These are phyloP conservation scores for Leersia perrieri DNA, from an alignment of 176 grass and related monocot genomes.

Conservation along the genomic window DNA sequence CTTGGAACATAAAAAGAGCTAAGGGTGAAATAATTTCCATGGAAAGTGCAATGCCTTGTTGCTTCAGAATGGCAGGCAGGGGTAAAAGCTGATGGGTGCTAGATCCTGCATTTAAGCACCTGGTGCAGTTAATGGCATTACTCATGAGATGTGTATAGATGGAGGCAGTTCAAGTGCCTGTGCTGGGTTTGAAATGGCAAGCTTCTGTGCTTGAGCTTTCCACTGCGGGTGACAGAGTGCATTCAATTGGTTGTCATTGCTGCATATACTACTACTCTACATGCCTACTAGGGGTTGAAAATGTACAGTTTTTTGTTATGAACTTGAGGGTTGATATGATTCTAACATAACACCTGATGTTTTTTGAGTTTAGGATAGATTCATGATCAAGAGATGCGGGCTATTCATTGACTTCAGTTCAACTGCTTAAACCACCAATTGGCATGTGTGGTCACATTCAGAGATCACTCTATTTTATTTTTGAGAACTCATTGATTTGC, in stretches of 20 bases:
- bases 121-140: conserved; percentile 40
- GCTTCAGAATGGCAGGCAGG: conserved; percentile 42
- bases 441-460: conserved; percentile 2
- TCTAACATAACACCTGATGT: conserved; percentile 11
- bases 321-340: neutral
- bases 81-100: conserved; percentile 45
- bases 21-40: conserved; percentile 35
- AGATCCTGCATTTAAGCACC: conserved; percentile 40
- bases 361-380: conserved; percentile 11
- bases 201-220: neutral
- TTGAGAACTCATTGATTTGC: conserved; percentile 15
- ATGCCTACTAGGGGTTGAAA: neutral
- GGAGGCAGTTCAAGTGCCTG: conserved; percentile 12
- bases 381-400: conserved; percentile 23
- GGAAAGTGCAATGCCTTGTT: conserved; percentile 26
- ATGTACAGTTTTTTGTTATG: neutral
- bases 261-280: neutral
- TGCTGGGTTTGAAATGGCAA: conserved; percentile 41
- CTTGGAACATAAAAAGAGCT: conserved; percentile 18
- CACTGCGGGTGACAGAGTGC: neutral
- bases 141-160: conserved; percentile 27
- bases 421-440: neutral
- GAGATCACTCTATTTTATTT: conserved; percentile 14
- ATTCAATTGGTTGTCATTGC: conserved; percentile 40
- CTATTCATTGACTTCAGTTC: conserved; percentile 20